Percentiles rank a stretch among this genome's conserved stretches.
Evolutionary conservation across 768 basidiomycete species (phyloP).

Genomic region (Clitopilus hobsonii): DNA sequence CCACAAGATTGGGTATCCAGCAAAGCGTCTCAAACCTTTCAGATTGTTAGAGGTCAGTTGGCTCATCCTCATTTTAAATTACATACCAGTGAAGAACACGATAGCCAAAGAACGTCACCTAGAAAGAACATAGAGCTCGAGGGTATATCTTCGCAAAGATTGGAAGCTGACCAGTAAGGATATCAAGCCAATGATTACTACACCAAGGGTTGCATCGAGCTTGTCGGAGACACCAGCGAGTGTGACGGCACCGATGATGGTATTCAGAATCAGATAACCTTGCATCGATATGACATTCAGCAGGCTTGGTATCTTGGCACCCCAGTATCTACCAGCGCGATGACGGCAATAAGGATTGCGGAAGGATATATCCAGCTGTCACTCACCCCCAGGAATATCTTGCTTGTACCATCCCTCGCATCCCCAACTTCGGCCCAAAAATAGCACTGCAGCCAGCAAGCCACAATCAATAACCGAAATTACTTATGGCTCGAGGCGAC

Average conservation of each 20-base stretch:
- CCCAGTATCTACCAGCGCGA: slow-evolving; percentile 42
- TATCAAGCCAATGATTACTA: slow-evolving; percentile 34
- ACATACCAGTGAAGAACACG: slow-evolving; percentile 56
- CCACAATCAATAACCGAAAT: neutral
- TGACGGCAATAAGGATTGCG: neutral
- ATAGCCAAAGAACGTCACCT: slow-evolving; percentile 61
- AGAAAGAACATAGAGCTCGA: neutral
- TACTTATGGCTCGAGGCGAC: slow-evolving; percentile 11
- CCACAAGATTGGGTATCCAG: slow-evolving; percentile 61
- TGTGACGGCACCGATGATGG: slow-evolving; percentile 66
- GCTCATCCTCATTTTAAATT: neutral
- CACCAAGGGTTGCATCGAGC: slow-evolving; percentile 33
- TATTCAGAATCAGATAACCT: slow-evolving; percentile 63
- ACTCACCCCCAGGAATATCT: slow-evolving; percentile 24
- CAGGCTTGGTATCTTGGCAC: slow-evolving; percentile 43
- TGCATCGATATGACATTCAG: slow-evolving; percentile 57
- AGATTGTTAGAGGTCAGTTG: neutral
- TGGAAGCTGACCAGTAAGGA: slow-evolving; percentile 28
- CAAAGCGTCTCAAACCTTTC: slow-evolving; percentile 48
- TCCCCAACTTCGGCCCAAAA: slow-evolving; percentile 75
- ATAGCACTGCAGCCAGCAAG: slow-evolving; percentile 31
- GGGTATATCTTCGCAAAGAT: no score
- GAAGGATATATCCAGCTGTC: neutral
- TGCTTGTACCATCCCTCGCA: slow-evolving; percentile 75
- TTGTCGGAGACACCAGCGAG: slow-evolving; percentile 48